A percentile compares a stretch with the other conserved stretches of the same genome.
Conservation (phyloP, 2,329 filamentous ascomycete genomes). For the Xylariaceae sp. region DNA sequence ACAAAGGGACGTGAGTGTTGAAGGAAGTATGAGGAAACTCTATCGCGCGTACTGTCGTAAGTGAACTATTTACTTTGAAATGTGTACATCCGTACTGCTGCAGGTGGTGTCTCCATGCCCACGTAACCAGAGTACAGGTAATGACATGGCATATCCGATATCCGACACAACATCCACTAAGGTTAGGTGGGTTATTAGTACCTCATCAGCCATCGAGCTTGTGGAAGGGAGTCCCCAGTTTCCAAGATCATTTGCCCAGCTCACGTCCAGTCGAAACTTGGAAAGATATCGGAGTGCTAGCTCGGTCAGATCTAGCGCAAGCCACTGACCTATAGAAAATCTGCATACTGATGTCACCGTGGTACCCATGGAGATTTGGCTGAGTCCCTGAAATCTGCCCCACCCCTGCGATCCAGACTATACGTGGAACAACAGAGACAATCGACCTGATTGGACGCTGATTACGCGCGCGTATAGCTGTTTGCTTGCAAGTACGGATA, state of each 20-base stretch:
- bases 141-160: too few species aligned
- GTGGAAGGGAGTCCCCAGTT: constrained; percentile 4
- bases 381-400: neutral
- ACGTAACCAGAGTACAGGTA: too few species aligned
- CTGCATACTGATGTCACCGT: constrained; percentile 18
- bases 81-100: too few species aligned
- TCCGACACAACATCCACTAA: too few species aligned
- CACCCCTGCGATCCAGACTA: neutral
- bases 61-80: constrained; percentile 1
- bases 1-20: neutral
- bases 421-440: neutral
- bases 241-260: constrained; percentile 4
- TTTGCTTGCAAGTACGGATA: neutral
- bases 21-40: neutral
- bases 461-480: neutral
- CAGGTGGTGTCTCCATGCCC: too few species aligned
- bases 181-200: too few species aligned
- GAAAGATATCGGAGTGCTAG: constrained; percentile 2
- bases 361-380: neutral
- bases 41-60: too few species aligned
- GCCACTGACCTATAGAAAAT: neutral
- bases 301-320: constrained; percentile 4
- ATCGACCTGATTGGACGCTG: neutral
- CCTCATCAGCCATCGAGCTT: neutral
- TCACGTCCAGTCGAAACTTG: constrained; percentile 11